Evolutionary conservation across 2,329 filamentous ascomycete species (phyloP).

Genomic region (Ophiocordyceps camponoti-leonardi): DNA sequence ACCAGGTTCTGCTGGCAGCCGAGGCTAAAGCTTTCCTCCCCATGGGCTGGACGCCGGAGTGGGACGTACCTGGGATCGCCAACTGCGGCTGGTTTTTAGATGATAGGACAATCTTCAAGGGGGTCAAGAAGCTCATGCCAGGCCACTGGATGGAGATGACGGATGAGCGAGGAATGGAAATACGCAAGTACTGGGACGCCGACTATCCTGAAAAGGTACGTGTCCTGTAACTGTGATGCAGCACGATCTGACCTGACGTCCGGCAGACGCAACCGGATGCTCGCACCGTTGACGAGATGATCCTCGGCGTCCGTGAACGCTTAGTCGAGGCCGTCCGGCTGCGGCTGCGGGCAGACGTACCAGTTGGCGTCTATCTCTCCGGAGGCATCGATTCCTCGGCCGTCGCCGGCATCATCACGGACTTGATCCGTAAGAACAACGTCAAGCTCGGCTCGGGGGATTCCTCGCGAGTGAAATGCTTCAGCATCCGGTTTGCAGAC

Average conservation of each 20-base stretch:
- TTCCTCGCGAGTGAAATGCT: slow-evolving; percentile 16
- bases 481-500: slow-evolving; percentile 34
- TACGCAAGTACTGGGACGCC: slow-evolving; percentile 33
- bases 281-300: slow-evolving; percentile 29
- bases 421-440: slow-evolving; percentile 30
- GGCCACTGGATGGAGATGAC: slow-evolving; percentile 24
- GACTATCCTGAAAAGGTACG: slow-evolving; percentile 32
- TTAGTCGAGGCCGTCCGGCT: slow-evolving; percentile 33
- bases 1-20: slow-evolving; percentile 27
- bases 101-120: slow-evolving; percentile 29
- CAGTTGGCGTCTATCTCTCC: slow-evolving; percentile 36
- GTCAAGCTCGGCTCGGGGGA: slow-evolving; percentile 25
- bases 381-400: slow-evolving; percentile 41
- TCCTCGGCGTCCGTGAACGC: slow-evolving; percentile 27
- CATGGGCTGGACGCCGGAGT: slow-evolving; percentile 32
- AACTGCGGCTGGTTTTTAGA: slow-evolving; percentile 25
- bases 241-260: neutral
- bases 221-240: neutral
- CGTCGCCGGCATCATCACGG: slow-evolving; percentile 35
- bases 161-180: slow-evolving; percentile 15
- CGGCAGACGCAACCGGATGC: neutral
- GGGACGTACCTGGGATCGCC: slow-evolving; percentile 29
- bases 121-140: slow-evolving; percentile 24
- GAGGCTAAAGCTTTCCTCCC: slow-evolving; percentile 36
- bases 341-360: slow-evolving; percentile 37